A percentile compares a stretch with the other conserved stretches of the same genome.
Conservation (phyloP, 2,329 filamentous ascomycete genomes). For the Pseudogymnoascus sp. region DNA sequence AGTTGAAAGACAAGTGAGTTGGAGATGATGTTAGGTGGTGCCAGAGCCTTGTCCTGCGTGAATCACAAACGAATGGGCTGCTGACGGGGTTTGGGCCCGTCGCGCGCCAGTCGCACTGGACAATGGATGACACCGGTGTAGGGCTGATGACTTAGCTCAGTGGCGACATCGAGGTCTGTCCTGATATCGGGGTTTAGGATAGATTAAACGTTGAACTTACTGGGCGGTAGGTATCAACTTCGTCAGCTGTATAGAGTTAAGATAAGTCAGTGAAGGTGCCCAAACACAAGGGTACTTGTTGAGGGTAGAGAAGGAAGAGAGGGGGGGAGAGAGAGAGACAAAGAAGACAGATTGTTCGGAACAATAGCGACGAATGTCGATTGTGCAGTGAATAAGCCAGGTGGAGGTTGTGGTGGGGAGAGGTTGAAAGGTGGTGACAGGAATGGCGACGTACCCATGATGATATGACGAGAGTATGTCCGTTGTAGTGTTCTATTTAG, state of each 20-base stretch:
- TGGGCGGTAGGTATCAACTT: constrained; percentile 53
- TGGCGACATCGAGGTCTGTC: background rate
- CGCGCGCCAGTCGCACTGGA: background rate
- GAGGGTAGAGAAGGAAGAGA: background rate
- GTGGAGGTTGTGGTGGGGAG: background rate
- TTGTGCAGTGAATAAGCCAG: constrained; percentile 1
- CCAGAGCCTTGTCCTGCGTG: constrained; percentile 10
- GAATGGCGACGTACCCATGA: constrained; percentile 9
- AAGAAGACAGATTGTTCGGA: background rate
- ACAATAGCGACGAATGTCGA: constrained; percentile 8
- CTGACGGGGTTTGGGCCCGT: background rate
- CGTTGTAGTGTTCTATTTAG: background rate
- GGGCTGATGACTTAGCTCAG: constrained; percentile 2
- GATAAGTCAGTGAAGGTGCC: background rate
- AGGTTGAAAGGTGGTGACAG: background rate
- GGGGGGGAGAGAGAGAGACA: background rate
- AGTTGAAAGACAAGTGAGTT: constrained; percentile 10
- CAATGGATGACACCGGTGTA: constrained; percentile 9
- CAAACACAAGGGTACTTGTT: background rate
- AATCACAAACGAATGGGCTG: constrained; percentile 2
- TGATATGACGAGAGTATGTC: constrained; percentile 4
- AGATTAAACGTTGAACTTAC: constrained; percentile 26
- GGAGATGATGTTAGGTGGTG: constrained; percentile 9
- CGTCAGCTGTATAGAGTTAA: constrained; percentile 39
- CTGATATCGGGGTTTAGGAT: constrained; percentile 13